Evolutionary conservation across 2,329 filamentous ascomycete genomes (phyloP), one percentile per base, ranked within the genome.

Genomic region (Sporothrix protearum): DNA sequence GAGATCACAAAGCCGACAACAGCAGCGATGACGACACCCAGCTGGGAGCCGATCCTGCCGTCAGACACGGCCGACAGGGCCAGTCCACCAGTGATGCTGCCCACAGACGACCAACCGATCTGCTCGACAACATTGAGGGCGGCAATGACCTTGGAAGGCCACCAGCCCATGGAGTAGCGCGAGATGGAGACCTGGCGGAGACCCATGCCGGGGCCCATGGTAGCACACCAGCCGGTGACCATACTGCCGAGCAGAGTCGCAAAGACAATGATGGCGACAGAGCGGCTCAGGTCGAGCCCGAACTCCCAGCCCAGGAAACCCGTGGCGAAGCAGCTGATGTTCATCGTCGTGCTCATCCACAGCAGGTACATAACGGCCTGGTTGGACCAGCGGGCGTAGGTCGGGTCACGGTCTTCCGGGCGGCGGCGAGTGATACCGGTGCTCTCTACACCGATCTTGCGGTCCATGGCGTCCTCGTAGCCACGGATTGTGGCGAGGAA

Each of bases 21-120:
- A 8, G 82, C 82, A 25, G 85, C 81, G 53, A 88, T 82, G 71
- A 86, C 80, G 69, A 88, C 86, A 16, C 85, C 85, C n/a, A 86
- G 81, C 16, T 83, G 80, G 0, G 84, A 80, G 63, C 81, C 83
- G 49, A 88, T 77, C n/a, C 75, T 77, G 30, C 82, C 82, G 55
- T 81, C 77, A 1, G 81, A 81, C 57, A 84, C 82, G n/a, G 84
- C 83, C 2, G 82, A 80, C 30, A 86, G 78, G 0, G 82, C 82
- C 61, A 83, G 78, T 0, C 85, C 86, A 28, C 85, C 85, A 2
- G 85, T 84, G 72, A 87, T 85, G 73, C 81, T 83, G 33, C 82
- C 82, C 12, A 87, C 81, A 53, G 86, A 79, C 19, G 82, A 82
- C 79, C 86, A 87, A 12, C 85, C 85, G 33, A 84, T 82, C 53